Evolutionary conservation across 176 grass and related monocot genomes (phyloP).

Genomic region (Triticum monococcum): DNA sequence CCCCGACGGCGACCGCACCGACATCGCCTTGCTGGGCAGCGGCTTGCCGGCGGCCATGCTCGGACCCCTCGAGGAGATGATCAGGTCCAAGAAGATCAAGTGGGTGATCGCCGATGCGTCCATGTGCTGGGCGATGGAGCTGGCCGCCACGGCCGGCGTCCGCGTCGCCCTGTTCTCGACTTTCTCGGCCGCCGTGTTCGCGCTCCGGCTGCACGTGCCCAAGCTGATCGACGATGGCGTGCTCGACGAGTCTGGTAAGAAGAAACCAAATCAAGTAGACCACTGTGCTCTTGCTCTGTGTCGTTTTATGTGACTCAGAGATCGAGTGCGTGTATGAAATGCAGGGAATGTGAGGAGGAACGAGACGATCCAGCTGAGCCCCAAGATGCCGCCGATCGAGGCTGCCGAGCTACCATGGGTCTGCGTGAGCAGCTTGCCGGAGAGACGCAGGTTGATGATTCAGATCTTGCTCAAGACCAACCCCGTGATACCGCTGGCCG

Average conservation of each 20-base stretch:
- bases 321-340: not conserved
- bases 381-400: conserved; percentile 29
- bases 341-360: conserved; percentile 25
- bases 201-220: conserved; percentile 23
- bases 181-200: conserved; percentile 26
- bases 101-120: conserved; percentile 57
- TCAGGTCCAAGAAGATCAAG: conserved; percentile 38
- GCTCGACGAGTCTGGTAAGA: conserved; percentile 50
- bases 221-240: conserved; percentile 46
- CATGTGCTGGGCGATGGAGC: conserved; percentile 41
- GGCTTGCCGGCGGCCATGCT: conserved; percentile 34
- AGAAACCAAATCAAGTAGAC: not conserved
- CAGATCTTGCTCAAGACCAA: not conserved
- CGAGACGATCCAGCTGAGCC: conserved; percentile 35
- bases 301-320: not conserved
- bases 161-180: conserved; percentile 38
- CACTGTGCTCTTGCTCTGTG: not conserved
- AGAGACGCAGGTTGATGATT: not conserved
- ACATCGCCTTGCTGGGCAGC: conserved; percentile 29
- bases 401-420: conserved; percentile 29
- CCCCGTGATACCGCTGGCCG: not conserved
- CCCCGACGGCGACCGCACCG: conserved; percentile 46
- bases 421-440: not conserved
- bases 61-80: conserved; percentile 32
- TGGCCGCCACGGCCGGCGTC: conserved; percentile 28